phyloP scores from a whole-genome alignment of 2,329 filamentous ascomycete species.

The Epicoccum nigrum region DNA sequence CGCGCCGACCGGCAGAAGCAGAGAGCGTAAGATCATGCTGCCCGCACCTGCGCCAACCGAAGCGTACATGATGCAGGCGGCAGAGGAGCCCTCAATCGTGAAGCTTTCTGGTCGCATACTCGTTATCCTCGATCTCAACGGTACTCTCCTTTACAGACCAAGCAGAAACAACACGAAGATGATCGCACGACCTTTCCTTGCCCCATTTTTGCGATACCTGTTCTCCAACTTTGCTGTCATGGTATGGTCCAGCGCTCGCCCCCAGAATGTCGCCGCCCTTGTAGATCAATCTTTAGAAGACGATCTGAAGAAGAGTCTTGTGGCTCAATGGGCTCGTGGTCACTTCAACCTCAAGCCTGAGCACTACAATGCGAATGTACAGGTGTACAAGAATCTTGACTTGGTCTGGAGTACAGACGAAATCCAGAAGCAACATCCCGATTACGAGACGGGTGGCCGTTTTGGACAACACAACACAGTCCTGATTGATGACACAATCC shows the following conservation, averaged over 20 bases:
- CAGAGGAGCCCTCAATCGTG: conserved; percentile 40
- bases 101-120: conserved; percentile 68
- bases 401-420: conserved; percentile 67
- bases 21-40: conserved; percentile 41
- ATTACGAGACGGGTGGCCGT: conserved; percentile 38
- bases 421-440: conserved; percentile 53
- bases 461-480: conserved; percentile 90
- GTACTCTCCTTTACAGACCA: conserved; percentile 80
- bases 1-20: conserved; percentile 22
- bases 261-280: conserved; percentile 73
- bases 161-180: conserved; percentile 58
- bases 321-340: conserved; percentile 80
- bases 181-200: conserved; percentile 70
- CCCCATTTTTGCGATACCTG: conserved; percentile 74
- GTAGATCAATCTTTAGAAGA: conserved; percentile 67
- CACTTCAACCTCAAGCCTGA: conserved; percentile 67
- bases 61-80: conserved; percentile 66
- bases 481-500: conserved; percentile 80
- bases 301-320: conserved; percentile 60
- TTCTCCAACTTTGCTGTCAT: conserved; percentile 78
- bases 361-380: conserved; percentile 74
- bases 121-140: conserved; percentile 90
- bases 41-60: conserved; percentile 64
- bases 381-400: conserved; percentile 87
- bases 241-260: conserved; percentile 87